Percentiles rank a stretch among this genome's conserved stretches.
These are phyloP conservation scores for Schizothecium vesticola DNA, from an alignment of 495 filamentous ascomycete genomes.

Conservation along the genomic window DNA sequence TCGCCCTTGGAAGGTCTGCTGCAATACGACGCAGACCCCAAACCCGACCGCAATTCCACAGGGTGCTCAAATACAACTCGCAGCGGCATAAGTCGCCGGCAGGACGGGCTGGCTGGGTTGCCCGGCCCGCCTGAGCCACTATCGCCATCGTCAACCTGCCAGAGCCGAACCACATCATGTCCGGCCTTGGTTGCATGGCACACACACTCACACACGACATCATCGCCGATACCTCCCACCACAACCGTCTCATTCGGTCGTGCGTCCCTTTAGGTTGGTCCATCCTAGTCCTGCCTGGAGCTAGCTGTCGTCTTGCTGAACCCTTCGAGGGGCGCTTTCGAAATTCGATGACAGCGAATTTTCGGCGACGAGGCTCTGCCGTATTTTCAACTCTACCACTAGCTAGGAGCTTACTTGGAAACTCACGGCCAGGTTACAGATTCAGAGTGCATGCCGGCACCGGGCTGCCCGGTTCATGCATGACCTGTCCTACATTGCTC, in stretches of 20 bases:
- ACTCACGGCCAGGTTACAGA: constrained; percentile 13
- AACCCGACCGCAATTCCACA: neutral
- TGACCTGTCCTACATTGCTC: constrained; percentile 4
- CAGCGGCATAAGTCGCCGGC: neutral
- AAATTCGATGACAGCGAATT: neutral
- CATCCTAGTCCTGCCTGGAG: neutral
- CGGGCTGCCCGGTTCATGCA: constrained; percentile 16
- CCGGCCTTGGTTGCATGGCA: neutral
- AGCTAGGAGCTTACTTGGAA: constrained; percentile 10
- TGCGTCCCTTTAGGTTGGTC: neutral
- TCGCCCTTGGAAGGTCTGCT: constrained; percentile 3
- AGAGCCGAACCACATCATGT: neutral
- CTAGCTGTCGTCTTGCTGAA: neutral
- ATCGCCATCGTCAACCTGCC: neutral
- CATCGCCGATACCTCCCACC: neutral
- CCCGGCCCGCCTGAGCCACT: neutral
- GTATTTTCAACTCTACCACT: neutral
- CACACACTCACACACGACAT: neutral
- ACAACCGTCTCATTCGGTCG: neutral
- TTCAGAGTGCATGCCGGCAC: constrained; percentile 2
- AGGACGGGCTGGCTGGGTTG: neutral
- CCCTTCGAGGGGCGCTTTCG: neutral
- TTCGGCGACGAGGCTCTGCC: neutral
- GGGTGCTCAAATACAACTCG: neutral
- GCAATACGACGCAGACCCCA: constrained; percentile 7